Evolutionary conservation across 164 flowering plant genomes (phyloP).

Genomic region (Berberis thunbergii): DNA sequence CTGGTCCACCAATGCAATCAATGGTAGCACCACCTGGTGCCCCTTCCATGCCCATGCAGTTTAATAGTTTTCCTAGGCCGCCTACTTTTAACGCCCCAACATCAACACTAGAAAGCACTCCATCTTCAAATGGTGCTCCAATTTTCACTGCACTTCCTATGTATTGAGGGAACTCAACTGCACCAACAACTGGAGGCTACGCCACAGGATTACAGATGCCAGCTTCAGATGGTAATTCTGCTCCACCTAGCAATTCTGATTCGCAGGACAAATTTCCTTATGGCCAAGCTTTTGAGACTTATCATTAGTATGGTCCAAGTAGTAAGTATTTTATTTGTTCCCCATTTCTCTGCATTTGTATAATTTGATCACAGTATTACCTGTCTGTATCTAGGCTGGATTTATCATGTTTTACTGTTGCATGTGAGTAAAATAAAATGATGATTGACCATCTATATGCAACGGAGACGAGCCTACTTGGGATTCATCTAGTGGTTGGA

Average conservation of each 20-base stretch:
- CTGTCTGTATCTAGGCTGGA: no score
- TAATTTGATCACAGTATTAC: no score
- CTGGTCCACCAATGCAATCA: constrained; percentile 43
- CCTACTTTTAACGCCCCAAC: constrained; percentile 24
- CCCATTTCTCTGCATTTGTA: no score
- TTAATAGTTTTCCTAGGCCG: constrained; percentile 47
- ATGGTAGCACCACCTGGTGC: constrained; percentile 61
- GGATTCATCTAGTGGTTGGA: no score
- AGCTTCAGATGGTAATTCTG: constrained; percentile 6
- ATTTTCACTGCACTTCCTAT: constrained; percentile 26
- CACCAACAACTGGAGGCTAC: constrained; percentile 35
- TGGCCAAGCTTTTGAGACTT: constrained; percentile 32
- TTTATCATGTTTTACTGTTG: no score
- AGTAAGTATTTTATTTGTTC: no score
- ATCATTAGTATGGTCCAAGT: constrained; percentile 23
- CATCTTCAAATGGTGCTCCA: constrained; percentile 34
- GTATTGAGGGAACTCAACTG: constrained; percentile 39
- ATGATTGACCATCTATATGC: no score
- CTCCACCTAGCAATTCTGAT: constrained; percentile 5
- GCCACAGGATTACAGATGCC: constrained; percentile 16
- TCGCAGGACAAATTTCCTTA: constrained; percentile 12
- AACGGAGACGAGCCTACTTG: no score
- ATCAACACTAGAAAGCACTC: constrained; percentile 39
- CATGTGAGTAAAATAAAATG: no score
- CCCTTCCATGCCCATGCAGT: constrained; percentile 42